phyloP scores from a whole-genome alignment of 108 stramenopile genomes.

The Fragilaria radians region DNA sequence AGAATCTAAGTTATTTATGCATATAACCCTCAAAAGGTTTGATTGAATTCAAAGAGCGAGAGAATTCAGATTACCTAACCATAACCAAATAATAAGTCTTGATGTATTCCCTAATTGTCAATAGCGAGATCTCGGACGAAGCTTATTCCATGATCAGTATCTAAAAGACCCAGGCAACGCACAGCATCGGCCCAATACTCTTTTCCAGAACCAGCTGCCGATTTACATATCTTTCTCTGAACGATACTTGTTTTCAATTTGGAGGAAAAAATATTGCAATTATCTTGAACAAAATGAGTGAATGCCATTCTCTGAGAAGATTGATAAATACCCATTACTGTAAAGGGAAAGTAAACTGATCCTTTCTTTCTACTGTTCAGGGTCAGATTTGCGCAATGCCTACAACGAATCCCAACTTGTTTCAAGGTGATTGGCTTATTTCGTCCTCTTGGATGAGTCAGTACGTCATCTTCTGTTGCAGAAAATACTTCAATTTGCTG shows the following conservation, averaged over 20 bases:
- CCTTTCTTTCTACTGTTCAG: conserved; percentile 47
- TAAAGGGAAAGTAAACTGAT: conserved; percentile 62
- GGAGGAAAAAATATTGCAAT: conserved; percentile 27
- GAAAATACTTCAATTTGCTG: conserved; percentile 30
- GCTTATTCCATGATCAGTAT: conserved; percentile 69
- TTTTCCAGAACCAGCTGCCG: conserved; percentile 57
- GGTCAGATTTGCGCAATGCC: conserved; percentile 60
- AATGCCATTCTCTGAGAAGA: conserved; percentile 69
- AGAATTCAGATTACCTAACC: too few species aligned
- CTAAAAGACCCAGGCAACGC: conserved; percentile 55
- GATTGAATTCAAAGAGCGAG: too few species aligned
- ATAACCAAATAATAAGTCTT: too few species aligned
- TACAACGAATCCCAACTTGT: conserved; percentile 73
- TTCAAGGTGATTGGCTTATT: conserved; percentile 38
- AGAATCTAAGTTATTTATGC: too few species aligned
- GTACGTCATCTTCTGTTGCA: conserved; percentile 15
- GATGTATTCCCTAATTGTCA: too few species aligned
- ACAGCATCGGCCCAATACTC: conserved; percentile 79
- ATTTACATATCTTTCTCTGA: conserved; percentile 15
- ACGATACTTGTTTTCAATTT: neutral
- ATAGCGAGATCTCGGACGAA: conserved; percentile 15
- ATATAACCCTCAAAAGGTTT: too few species aligned
- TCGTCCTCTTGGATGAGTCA: conserved; percentile 24
- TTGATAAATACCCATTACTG: conserved; percentile 64
- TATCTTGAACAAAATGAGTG: neutral